These are phyloP conservation scores for Didymellaceae sp. DNA, from an alignment of 2,329 filamentous ascomycete species.

Conservation along the genomic window DNA sequence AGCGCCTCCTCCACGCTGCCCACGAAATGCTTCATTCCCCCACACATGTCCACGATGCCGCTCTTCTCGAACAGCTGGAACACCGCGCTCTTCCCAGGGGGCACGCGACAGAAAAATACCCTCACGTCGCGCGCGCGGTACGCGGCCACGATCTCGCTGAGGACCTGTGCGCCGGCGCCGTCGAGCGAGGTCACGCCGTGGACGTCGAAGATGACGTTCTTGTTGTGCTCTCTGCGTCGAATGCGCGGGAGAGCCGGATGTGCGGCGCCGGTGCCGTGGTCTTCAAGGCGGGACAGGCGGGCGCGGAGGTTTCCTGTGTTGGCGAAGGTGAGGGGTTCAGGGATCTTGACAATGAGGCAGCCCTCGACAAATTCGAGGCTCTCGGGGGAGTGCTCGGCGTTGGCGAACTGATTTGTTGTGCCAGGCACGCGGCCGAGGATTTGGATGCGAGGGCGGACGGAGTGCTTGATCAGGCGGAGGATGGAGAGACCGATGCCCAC, in stretches of 20 bases:
- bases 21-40: constrained; percentile 80
- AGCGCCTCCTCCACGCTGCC: constrained; percentile 84
- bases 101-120: constrained; percentile 74
- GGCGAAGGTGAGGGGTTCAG: constrained; percentile 93
- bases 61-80: constrained; percentile 76
- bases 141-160: constrained; percentile 83
- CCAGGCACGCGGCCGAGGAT: constrained; percentile 90
- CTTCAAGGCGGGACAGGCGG: constrained; percentile 80
- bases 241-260: constrained; percentile 88
- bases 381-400: constrained; percentile 75
- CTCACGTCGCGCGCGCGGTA: constrained; percentile 80
- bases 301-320: constrained; percentile 93
- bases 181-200: constrained; percentile 97
- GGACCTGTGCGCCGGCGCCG: constrained; percentile 88
- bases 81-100: constrained; percentile 60
- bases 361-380: constrained; percentile 88
- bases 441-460: constrained; percentile 91
- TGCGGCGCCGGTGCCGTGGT: constrained; percentile 83
- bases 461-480: constrained; percentile 86
- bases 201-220: constrained; percentile 94
- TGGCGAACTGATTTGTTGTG: constrained; percentile 78
- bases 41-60: constrained; percentile 84
- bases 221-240: constrained; percentile 78
- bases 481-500: constrained; percentile 91
- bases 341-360: constrained; percentile 95